phyloP scores from a whole-genome alignment of 176 grass and related monocot species.

The Carex pumila region DNA sequence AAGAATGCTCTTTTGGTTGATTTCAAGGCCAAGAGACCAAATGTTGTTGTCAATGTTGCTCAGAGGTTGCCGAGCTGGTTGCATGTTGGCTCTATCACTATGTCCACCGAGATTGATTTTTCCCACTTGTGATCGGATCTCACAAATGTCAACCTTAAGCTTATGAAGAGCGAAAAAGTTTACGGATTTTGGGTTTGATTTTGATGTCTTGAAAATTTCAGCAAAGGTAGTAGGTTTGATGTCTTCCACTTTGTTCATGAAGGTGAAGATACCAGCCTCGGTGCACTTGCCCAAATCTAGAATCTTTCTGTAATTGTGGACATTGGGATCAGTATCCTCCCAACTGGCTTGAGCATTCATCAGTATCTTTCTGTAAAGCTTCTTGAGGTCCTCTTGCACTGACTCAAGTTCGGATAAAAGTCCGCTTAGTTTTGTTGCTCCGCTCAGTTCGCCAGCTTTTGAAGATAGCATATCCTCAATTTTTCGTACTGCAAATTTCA shows the following conservation, averaged over 20 bases:
- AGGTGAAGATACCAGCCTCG: neutral
- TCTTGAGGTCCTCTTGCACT: neutral
- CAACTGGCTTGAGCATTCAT: neutral
- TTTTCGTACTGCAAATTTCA: neutral
- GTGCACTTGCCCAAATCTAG: neutral
- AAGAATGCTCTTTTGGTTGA: neutral
- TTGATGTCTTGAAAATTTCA: neutral
- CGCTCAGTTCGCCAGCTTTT: neutral
- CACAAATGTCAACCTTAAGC: neutral
- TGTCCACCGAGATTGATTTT: neutral
- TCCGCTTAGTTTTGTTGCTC: neutral
- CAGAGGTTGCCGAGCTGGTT: neutral
- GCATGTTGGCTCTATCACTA: neutral
- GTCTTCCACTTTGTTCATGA: neutral
- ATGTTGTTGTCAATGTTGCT: neutral
- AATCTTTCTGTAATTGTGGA: neutral
- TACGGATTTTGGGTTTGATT: neutral
- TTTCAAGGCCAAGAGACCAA: neutral
- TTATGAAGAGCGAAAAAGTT: neutral
- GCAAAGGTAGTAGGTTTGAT: neutral
- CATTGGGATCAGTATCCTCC: neutral
- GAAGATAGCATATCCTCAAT: neutral
- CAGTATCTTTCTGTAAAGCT: neutral
- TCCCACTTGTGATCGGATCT: neutral
- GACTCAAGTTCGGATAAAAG: neutral